Evolutionary conservation across 768 basidiomycete species (phyloP), one percentile per base, ranked within the genome.

Genomic region (Hemileccinum impolitum): DNA sequence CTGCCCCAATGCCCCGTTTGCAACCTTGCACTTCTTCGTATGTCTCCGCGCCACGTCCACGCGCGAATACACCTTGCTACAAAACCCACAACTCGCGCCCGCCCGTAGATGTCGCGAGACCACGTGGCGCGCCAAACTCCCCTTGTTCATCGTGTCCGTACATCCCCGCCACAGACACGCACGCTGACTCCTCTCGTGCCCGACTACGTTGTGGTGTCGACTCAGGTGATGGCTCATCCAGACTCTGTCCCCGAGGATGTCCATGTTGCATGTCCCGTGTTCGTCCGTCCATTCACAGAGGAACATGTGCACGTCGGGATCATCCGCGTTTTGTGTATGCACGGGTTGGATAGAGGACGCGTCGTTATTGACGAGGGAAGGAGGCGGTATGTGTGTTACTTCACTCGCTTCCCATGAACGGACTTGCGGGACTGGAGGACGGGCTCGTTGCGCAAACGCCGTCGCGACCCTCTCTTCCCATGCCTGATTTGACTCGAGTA

Each of bases 11-110:
- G 5, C 32, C 37, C 43, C 56, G 11, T 64, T 64, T n/a, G 56
- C 54, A 26, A 26, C 51, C 49, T 65, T 61, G 47, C 63, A 67
- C 34, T 62, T 64, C 35, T 44, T 62, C 9, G 54, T 30, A 35
- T 67, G 65, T 36, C 63, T 62, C 26, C 50, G 48, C 4, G 63
- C 57, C 10, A 62, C 65, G 40, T 64, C 62, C 18, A 34, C 43
- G 4, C 65, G 56, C 26, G 62, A 65, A 43, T 67, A 59, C 34
- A 51, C 39, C 53, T 60, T 67, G 44, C 47, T 53, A 17, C 63
- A 67, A 42, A 54, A 47, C 19, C 41, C 51, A 50, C 63, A 65
- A 8, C 53, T 50, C 21, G 53, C 51, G 3, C 59, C 57, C 8
- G 57, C 45, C 9, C 52, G 34, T 17, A 64, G 11, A 42, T 67